phyloP scores from a whole-genome alignment of 2,329 filamentous ascomycete species.

The Aspergillus puulaauensis region DNA sequence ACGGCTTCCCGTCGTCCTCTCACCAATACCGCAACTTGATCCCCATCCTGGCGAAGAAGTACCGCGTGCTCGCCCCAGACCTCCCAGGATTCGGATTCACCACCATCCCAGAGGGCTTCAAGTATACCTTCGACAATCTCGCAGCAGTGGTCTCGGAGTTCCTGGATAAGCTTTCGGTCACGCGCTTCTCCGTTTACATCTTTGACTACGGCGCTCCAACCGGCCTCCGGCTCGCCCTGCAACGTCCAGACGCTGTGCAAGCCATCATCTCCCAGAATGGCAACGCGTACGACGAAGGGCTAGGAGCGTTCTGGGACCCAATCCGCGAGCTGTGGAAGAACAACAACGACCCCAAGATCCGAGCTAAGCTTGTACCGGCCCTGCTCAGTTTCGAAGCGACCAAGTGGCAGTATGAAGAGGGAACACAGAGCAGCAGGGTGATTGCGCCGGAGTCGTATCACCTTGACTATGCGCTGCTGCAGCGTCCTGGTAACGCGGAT shows the following conservation, averaged over 20 bases:
- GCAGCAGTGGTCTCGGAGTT: conserved; percentile 51
- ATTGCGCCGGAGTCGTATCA: conserved; percentile 48
- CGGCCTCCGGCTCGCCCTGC: conserved; percentile 54
- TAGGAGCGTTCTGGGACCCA: conserved; percentile 54
- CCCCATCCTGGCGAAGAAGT: conserved; percentile 42
- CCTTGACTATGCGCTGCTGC: conserved; percentile 55
- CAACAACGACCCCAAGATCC: conserved; percentile 31
- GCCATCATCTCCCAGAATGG: conserved; percentile 62
- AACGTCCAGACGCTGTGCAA: conserved; percentile 48
- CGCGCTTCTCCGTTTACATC: conserved; percentile 56
- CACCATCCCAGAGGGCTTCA: conserved; percentile 46
- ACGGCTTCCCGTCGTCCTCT: conserved; percentile 50
- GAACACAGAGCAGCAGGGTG: conserved; percentile 32
- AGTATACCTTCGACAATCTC: conserved; percentile 56
- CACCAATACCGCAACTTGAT: conserved; percentile 49
- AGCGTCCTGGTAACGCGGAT: conserved; percentile 51
- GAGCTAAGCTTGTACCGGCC: conserved; percentile 34
- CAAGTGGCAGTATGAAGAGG: conserved; percentile 48
- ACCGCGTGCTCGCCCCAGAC: conserved; percentile 56
- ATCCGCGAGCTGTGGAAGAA: conserved; percentile 49
- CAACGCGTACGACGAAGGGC: conserved; percentile 60
- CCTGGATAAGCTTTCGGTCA: conserved; percentile 48
- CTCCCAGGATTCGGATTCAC: conserved; percentile 63
- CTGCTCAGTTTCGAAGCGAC: conserved; percentile 43
- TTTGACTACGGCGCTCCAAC: conserved; percentile 64